Evolutionary conservation across 306 rosid genomes (phyloP), one percentile per base, ranked within the genome.

Genomic region (Inga laurina): DNA sequence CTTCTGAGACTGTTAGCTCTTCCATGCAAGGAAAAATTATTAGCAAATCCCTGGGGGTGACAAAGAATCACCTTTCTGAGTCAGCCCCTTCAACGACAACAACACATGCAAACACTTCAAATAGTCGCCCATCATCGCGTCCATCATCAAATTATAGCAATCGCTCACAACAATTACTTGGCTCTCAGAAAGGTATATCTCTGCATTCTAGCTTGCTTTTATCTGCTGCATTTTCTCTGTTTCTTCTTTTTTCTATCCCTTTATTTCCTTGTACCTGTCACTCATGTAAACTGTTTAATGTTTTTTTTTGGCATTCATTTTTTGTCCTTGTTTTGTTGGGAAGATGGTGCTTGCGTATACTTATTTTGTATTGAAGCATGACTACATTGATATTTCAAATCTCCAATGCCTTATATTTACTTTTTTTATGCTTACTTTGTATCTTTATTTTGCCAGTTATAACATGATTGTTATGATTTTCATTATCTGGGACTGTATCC

Each of bases 111-210:
- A 88, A 82, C 84, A 88, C 95, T 79, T 72, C 91, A 4, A 85
- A 77, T 72, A 90, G 88, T 64, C 90, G 92, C 37, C 97, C 97
- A 82, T 84, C 96, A 39, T 92, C 98, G 57, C 90, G 92, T 24
- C 97, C 97, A 82, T 84, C 96, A 39, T 92, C 98, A 74, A 94
- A 91, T 84, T 85, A 90, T 80, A 90, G 82, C 81, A 92, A 80
- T 78, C 88, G 95, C 72, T 85, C 95, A 10, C 93, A 92, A 81
- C 98, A 87, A 84, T 52, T 67, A 82, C 76, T 59, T 86, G 94
- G 94, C 70, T 37, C 89, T 79, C 97, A 91, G 85, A 97, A 90
- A 91, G 98, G 99, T 97, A 88, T 39, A 44, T 68, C 44, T 73
- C 52, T 77, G 46, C 74, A 32, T 52, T 61, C 80, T 67, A 75